These are phyloP conservation scores for Euclidium syriacum DNA, from an alignment of 345 rosid species.

Conservation along the genomic window DNA sequence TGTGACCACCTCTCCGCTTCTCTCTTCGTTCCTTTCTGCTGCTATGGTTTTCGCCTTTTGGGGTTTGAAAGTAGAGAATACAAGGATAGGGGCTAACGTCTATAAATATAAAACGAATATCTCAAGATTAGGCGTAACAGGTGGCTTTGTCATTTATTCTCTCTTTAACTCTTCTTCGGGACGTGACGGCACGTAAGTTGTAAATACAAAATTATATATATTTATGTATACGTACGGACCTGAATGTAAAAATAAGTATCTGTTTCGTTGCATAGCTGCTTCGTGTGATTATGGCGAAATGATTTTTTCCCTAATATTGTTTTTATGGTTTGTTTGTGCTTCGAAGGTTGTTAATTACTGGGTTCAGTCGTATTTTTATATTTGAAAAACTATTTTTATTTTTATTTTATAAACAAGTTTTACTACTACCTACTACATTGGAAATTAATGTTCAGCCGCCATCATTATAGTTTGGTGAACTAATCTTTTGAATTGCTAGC, in stretches of 20 bases:
- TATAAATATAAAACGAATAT: conserved; percentile 19
- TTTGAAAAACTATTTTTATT: not conserved
- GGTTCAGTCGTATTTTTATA: not conserved
- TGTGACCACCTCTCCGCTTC: conserved; percentile 2
- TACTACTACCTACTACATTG: conserved; percentile 7
- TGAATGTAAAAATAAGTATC: not conserved
- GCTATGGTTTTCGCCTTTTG: not conserved
- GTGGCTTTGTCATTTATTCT: conserved; percentile 1
- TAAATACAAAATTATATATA: not conserved
- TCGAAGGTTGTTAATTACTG: not conserved
- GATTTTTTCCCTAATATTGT: not conserved
- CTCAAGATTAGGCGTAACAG: conserved; percentile 3
- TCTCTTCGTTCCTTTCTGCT: conserved; percentile 13
- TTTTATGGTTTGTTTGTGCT: not conserved
- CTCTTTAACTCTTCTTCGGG: conserved; percentile 16
- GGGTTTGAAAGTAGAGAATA: conserved; percentile 19
- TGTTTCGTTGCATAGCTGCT: not conserved
- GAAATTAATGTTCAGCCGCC: not conserved
- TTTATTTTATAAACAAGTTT: not conserved
- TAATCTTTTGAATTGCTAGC: not conserved
- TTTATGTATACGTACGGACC: not conserved
- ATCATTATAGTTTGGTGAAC: conserved; percentile 15
- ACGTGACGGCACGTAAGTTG: conserved; percentile 34
- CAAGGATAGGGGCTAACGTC: conserved; percentile 19
- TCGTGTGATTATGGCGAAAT: not conserved